Base-by-base conservation (phyloP, 1,139 yeast species). In the Yamadazyma triangularis region DNA sequence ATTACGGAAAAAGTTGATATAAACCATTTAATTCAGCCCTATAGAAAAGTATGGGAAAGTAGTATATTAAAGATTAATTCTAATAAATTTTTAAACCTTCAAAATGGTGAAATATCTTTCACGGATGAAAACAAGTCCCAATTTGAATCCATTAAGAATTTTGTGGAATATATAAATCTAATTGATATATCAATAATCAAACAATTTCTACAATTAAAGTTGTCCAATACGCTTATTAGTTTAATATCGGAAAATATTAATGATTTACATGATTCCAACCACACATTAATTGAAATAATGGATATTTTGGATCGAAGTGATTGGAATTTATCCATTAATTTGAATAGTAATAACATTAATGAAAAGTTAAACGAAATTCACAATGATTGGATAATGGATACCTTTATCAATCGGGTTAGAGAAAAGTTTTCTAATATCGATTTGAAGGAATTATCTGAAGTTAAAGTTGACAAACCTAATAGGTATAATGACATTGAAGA, bases 221-320 rank as follows among this genome's bases (percentile, higher is more conserved):
- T 64, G 6, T 58, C 64, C 13, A 53, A 51, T 25, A 44, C 46
- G 28, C 42, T 65, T 18, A 54, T 53, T n/a, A 51, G 48, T 11
- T 47, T 44, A 24, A 51, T 64, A 10, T 58, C 69, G 0, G 49
- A 51, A 22, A 57, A 55, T 32, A 60, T 64, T 20, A 44, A 48
- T 23, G 26, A 29, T 4, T 44, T 64, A 11, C 47, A 56, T 24
- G 40, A 48, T n/a, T 10, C 28, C 16, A 47, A 52, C 29, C 40
- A 45, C 5, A 27, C 25, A 2, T 44, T 63, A 36, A 44, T 51
- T 26, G 36, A 47, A 13, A 44, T 66, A n/a, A 37, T 58, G 15
- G 42, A 47, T 15, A 39, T 42, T 34, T 48, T 48, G 25, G 51
- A 41, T 24, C 35, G 39, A 4, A 46, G 56, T 1, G 42, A 51